Percentiles rank a stretch among this genome's conserved stretches.
These are phyloP conservation scores for Coemansia asiatica DNA, from an alignment of 192 early-diverging fungal species.

Conservation along the genomic window DNA sequence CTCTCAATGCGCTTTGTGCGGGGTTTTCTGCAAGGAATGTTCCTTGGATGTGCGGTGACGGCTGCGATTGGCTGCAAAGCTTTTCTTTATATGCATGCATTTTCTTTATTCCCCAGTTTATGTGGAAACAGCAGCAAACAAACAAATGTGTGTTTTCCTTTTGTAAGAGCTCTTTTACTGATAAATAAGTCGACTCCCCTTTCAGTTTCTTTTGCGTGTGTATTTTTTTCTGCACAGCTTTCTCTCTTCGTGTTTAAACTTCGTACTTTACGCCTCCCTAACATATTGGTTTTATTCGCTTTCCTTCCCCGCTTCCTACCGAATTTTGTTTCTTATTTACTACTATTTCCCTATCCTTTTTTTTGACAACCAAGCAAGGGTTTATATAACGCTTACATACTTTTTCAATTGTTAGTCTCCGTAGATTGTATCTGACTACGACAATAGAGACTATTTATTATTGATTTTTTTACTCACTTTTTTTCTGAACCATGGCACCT, in stretches of 20 bases:
- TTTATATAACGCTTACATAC: not conserved
- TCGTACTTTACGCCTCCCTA: constrained; percentile 10
- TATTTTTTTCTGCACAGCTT: not conserved
- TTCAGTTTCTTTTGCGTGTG: not conserved
- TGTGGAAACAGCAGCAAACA: not conserved
- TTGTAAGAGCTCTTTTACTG: not conserved
- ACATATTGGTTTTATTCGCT: constrained; percentile 2
- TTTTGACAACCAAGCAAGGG: constrained; percentile 1
- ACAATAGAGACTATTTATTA: not conserved
- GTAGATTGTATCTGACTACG: not conserved
- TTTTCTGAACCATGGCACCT: constrained; percentile 12
- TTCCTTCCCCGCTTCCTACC: constrained; percentile 2
- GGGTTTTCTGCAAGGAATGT: constrained; percentile 7
- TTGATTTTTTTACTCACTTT: not conserved
- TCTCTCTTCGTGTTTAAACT: not conserved
- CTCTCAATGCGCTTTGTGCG: not conserved
- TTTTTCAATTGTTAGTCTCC: not conserved
- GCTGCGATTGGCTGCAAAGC: not conserved
- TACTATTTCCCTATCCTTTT: not conserved
- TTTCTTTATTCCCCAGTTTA: not conserved
- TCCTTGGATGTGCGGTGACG: not conserved
- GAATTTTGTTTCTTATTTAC: not conserved
- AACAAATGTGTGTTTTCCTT: not conserved
- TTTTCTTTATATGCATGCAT: not conserved
- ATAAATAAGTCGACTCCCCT: not conserved